A percentile compares a stretch with the other conserved stretches of the same genome.
Evolutionary conservation across 148 eudicot genomes (phyloP).

Genomic region (Fagopyrum homotropicum): DNA sequence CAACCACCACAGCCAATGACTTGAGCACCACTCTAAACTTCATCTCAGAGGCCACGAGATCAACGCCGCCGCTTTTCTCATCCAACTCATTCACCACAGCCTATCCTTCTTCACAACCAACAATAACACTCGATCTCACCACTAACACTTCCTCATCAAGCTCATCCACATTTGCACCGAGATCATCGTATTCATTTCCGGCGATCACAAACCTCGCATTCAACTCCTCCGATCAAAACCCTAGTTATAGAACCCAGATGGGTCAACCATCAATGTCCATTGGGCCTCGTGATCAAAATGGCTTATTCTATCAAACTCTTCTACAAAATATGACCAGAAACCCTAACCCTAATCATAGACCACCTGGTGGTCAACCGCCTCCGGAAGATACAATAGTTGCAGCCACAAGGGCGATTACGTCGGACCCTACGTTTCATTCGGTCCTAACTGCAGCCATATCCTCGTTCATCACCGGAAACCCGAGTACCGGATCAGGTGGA

Average conservation of each 20-base stretch:
- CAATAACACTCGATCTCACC: constrained; percentile 78
- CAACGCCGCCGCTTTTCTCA: constrained; percentile 30
- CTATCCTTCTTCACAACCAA: constrained; percentile 38
- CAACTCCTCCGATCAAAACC: constrained; percentile 24
- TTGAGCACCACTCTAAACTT: constrained; percentile 30
- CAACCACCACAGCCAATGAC: constrained; percentile 20
- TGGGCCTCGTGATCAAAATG: constrained; percentile 2
- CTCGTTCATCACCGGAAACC: constrained; percentile 17
- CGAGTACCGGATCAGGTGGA: neutral
- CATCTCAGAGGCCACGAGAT: constrained; percentile 25
- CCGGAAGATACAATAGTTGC: constrained; percentile 62
- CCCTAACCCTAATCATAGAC: constrained; percentile 16
- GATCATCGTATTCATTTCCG: constrained; percentile 27
- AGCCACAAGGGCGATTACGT: constrained; percentile 52
- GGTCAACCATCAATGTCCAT: neutral
- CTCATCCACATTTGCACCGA: constrained; percentile 12
- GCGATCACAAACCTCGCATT: constrained; percentile 43
- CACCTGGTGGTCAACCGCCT: constrained; percentile 25
- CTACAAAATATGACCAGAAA: constrained; percentile 21
- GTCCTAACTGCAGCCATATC: constrained; percentile 70
- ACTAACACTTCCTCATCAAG: constrained; percentile 18
- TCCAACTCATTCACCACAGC: constrained; percentile 31
- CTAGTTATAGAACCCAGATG: constrained; percentile 11
- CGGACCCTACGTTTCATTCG: constrained; percentile 67
- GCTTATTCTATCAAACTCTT: constrained; percentile 9